Base-by-base conservation (phyloP, 108 stramenopile species). In the Skeletonema tropicum region DNA sequence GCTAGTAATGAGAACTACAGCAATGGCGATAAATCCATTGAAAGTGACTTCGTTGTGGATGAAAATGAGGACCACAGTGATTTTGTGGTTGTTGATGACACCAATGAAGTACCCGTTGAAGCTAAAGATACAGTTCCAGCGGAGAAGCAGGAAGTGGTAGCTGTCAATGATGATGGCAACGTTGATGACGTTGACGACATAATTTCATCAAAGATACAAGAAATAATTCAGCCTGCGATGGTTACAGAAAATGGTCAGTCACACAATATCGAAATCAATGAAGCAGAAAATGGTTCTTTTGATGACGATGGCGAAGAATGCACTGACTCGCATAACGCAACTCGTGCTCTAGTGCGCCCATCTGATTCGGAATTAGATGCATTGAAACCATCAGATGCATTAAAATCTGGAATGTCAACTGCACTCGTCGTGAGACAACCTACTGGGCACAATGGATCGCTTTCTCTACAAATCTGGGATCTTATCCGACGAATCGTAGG, bases 381-480 rank as follows among this genome's bases (percentile, higher is more conserved):
- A 26, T 29, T 36, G 26, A 80, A 80, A 62, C 78, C 76, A 64
- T 83, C 82, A 0, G 26, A 62, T 19, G 42, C 65, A 5, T 63
- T 73, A 6, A 30, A 60, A 15, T 45, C 59, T 23, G 82, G 82
- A 45, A 74, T 68, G 73, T 83, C 82, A 11, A 83, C 77, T 35
- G 82, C 77, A 31, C 68, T 83, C 57, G 77, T 83, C 14, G 59
- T 83, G 15, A 69, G 70, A 60, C 19, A 33, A 33, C 59, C 77
- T 36, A 60, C 38, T 7, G 57, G 42, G 3, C 33, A 59, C 23
- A 6, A 6, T 3, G 60, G 60, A 29, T 77, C 60, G 26, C 48
- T 83, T 11, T 77, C 82, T 2, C 67, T 52, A 55, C 74, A 79
- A 58, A 75, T 83, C 3, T 83, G 77, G 82, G 82, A 83, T 32